Percentiles rank a stretch among this genome's conserved stretches.
Evolutionary conservation across 805 yeast species (phyloP).

Genomic region (Pichia deserticola): DNA sequence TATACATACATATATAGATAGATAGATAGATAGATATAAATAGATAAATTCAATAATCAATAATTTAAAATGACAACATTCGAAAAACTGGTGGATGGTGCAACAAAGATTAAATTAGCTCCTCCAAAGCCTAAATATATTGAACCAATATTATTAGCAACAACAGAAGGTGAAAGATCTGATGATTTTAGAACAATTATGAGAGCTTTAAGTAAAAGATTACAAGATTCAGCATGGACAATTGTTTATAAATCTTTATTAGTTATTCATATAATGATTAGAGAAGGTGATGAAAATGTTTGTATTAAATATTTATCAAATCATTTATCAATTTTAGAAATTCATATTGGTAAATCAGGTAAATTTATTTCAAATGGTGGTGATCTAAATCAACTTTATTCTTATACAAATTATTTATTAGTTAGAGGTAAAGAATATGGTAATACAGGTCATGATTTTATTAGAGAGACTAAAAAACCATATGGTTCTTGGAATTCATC

Average conservation of each 20-base stretch:
- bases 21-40: too few species aligned
- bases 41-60: too few species aligned
- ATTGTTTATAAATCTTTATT: slow-evolving; percentile 79
- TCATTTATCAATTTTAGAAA: slow-evolving; percentile 51
- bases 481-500: slow-evolving; percentile 29
- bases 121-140: slow-evolving; percentile 97
- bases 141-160: slow-evolving; percentile 80
- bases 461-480: slow-evolving; percentile 49
- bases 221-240: slow-evolving; percentile 84
- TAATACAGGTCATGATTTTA: slow-evolving; percentile 64
- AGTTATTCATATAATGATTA: slow-evolving; percentile 81
- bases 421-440: slow-evolving; percentile 64
- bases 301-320: slow-evolving; percentile 60
- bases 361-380: slow-evolving; percentile 30
- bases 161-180: slow-evolving; percentile 39
- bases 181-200: slow-evolving; percentile 64
- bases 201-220: slow-evolving; percentile 51
- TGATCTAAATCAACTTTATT: slow-evolving; percentile 50
- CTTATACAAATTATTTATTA: slow-evolving; percentile 66
- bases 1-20: too few species aligned
- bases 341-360: slow-evolving; percentile 28
- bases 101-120: slow-evolving; percentile 73
- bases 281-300: slow-evolving; percentile 83
- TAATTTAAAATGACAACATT: slow-evolving; percentile 43
- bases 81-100: slow-evolving; percentile 72